Evolutionary conservation across 352 stramenopile species (phyloP), one percentile per base, ranked within the genome.

Genomic region (Phytophthora pluvialis): DNA sequence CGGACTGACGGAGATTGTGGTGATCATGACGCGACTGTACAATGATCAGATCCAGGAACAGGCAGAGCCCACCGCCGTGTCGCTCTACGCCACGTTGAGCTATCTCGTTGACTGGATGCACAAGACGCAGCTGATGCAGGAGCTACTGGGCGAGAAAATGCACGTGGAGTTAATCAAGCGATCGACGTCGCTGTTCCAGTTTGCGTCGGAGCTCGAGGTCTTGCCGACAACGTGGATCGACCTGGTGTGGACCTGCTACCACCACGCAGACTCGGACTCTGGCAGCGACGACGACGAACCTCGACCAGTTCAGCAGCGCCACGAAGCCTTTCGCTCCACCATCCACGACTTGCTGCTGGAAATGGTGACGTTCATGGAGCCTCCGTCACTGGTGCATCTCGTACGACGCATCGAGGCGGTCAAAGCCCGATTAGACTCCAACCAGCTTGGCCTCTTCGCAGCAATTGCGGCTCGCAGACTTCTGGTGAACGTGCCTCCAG

Each of bases 141-240:
- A 85, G 31, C 53, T 94, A 0, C 81, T 94, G 5, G 83, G 83
- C 2, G 75, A 84, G 13, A 87, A 77, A 21, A 83, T 89, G 32
- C 86, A 94, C 49, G 70, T 81, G 0, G 83, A 94, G 44, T 61
- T 94, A 5, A 67, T 94, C 46, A 92, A 92, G 44, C 67, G 86
- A 5, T 77, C 70, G 0, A 69, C 73, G 1, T 76, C 86, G 1
- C 43, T 94, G n/a, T 84, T 92, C 21, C 80, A 83, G 25, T 91
- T 91, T 43, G 69, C 64, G 5, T 73, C 67, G 4, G 67, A 75
- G 29, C 36, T 83, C 12, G 73, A 78, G 35, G 60, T 51, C 9
- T 57, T 88, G 5, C 48, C 69, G 0, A 57, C 57, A 0, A 48
- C 64, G 18, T 89, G 77, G 71, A 55, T 94, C 13, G 70, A 88